Evolutionary conservation across 2,329 filamentous ascomycete genomes (phyloP), one percentile per base, ranked within the genome.

Genomic region (Pseudogymnoascus verrucosus): DNA sequence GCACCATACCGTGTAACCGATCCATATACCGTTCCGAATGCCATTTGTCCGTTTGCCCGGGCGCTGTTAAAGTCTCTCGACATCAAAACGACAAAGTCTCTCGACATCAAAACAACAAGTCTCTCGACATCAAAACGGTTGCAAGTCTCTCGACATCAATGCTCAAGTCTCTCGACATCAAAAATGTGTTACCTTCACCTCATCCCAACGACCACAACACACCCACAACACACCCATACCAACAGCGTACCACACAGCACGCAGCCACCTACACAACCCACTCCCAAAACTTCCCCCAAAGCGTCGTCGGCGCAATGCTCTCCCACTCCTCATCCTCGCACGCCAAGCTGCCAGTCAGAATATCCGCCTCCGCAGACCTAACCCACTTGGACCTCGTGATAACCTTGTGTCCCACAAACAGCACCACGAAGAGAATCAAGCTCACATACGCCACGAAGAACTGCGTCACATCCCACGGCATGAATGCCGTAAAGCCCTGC

Each of bases 401-500:
- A 12, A 78, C 40, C 67, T 89, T 89, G 76, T 89, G 87, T 1
- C 82, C 84, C 1, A 82, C 62, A 68, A 83, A 87, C 11, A 88
- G 73, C 3, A 83, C 79, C 2, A 82, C 70, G 68, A 89, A 90
- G 2, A 90, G 71, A 26, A 89, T 83, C 64, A 89, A 70, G 67
- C 84, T 87, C 68, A 89, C 72, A 68, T 89, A 90, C 11, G 82
- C 79, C 2, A 84, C 80, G 66, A 89, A 88, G 69, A 90, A 90
- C 51, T 80, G 76, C 62, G 78, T 78, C 5, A 81, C 81, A 69
- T 76, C 78, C 83, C 87, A 90, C 6, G 76, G 77, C 42, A 90
- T 85, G 71, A 89, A 90, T 5, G 82, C 80, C 8, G 84, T 85
- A 74, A 90, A 90, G 3, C 88, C 88, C 70, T 86, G 86, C 0